Conservation (phyloP, 306 rosid species). For the Cicer arietinum region DNA sequence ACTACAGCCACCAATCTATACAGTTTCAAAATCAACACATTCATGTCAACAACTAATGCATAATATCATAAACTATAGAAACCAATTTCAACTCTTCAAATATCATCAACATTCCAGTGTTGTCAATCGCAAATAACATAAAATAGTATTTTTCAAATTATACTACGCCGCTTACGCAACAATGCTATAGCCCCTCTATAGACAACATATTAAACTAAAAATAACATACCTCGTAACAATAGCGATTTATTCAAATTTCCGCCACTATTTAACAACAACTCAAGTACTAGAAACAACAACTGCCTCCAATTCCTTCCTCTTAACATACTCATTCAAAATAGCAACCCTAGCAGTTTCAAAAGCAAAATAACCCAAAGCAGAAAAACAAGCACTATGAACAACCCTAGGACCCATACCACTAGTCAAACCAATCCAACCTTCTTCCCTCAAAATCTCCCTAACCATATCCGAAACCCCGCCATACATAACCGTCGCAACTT, state of each 20-base stretch:
- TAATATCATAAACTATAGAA: neutral
- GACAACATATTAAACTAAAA: too few relatives aligned
- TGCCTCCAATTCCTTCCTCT: conserved; percentile 53
- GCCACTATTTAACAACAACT: neutral
- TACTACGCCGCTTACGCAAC: neutral
- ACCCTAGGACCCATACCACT: conserved; percentile 96
- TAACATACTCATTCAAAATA: conserved; percentile 63
- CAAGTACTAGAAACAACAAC: conserved; percentile 47
- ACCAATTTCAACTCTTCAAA: too few relatives aligned
- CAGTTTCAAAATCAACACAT: neutral
- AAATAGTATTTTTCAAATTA: too few relatives aligned
- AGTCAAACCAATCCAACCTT: conserved; percentile 82
- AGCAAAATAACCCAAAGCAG: conserved; percentile 91
- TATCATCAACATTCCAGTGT: neutral
- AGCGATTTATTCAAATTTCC: too few relatives aligned
- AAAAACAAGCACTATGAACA: conserved; percentile 88
- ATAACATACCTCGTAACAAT: too few relatives aligned
- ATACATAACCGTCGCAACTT: conserved; percentile 61
- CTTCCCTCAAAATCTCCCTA: conserved; percentile 72
- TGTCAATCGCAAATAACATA: too few relatives aligned
- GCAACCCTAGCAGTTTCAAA: conserved; percentile 91
- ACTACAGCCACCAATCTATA: neutral
- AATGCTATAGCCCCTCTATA: neutral
- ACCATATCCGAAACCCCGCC: conserved; percentile 67
- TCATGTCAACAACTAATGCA: neutral